Base-by-base conservation (phyloP, 2,329 filamentous ascomycete species). In the Phaeosphaeria sp. region DNA sequence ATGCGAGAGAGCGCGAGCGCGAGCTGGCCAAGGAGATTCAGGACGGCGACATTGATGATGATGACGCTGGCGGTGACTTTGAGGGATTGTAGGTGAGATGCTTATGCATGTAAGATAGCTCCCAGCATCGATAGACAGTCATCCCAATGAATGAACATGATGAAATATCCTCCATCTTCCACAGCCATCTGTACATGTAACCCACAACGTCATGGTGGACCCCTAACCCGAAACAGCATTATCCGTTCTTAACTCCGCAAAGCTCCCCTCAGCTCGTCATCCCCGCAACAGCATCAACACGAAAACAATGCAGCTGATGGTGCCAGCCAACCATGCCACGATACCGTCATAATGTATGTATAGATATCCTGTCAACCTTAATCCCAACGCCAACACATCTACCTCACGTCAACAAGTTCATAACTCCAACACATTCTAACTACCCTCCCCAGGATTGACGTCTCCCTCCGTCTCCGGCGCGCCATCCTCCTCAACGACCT, bases 1-100 rank as follows among this genome's bases (percentile, higher is more conserved):
- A 99, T 80, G 95, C 95, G n/a, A 87, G 95, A 50, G 95, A 99
- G 78, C 87, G 95, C 20, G 95, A 99, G 83, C 87, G 95, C 18
- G 95, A 99, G 80, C 88, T 99, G 84, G 95, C 93, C 63, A 98
- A 98, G 85, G 95, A 99, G 83, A 98, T 99, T 74, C 92, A 97
- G 79, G 95, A 98, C 67, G 95, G 94, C 20, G 95, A 99, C 74
- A 86, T 97, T 78, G 95, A 98, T 71, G 95, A 97, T 71, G 95
- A 97, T 73, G 95, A 98, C 81, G 89, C 96, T 48, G 93, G 92
- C 53, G 94, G 93, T 56, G 94, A 97, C 74, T 98, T 97, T 79
- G 95, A 98, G 72, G 94, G 92, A 71, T 92, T 98, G 84, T 98
- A 90, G 65, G 42, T 17, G 20, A 27, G 39, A 9, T 51, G 36